Base-by-base conservation (phyloP, 2,329 filamentous ascomycete species). In the Cladorrhinum sp. region DNA sequence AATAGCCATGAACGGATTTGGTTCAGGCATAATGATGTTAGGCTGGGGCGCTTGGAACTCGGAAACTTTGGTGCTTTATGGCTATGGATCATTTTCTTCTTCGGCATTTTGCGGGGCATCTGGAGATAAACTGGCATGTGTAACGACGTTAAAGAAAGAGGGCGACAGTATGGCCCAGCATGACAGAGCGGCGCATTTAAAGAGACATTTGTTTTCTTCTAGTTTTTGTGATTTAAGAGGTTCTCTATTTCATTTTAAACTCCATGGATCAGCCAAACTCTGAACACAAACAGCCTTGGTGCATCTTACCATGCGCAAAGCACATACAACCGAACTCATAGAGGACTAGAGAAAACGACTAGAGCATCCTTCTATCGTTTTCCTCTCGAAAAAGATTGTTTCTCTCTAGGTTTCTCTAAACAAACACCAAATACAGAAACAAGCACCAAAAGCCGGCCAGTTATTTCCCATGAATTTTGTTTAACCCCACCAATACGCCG, bases 401-500 rank as follows among this genome's bases (percentile, higher is more conserved):
- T 54, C 25, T 25, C 18, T 58, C 38, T 52, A 52, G 48, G 23
- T 25, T 54, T 58, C 32, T 38, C 29, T 41, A 41, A 53, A 22
- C 32, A 32, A 41, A 27, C 13, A 2, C 38, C 13, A 48, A 48
- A 56, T 20, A 56, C 3, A 48, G 22, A 50, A 25, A 22, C 49
- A 27, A 24, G 8, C 24, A 50, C 16, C 13, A 50, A 50, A 48
- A 32, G 16, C 49, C 8, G 18, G 41, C 52, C 52, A 55, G 41
- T 20, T 45, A 55, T 20, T 25, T 41, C 51, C 16, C 23, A 6
- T 16, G 3, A n/a, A 13, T 57, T 59, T 55, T 59, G 51, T 29
- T 36, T 36, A 49, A 36, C 52, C 45, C 16, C 38, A 56, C 62
- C 62, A 29, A 61, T 61, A 67, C 65, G 65, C 65, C 65, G 50